A percentile compares a stretch with the other conserved stretches of the same genome.
Conservation (phyloP, 208 protist genomes). For the Zelonia costaricensis region DNA sequence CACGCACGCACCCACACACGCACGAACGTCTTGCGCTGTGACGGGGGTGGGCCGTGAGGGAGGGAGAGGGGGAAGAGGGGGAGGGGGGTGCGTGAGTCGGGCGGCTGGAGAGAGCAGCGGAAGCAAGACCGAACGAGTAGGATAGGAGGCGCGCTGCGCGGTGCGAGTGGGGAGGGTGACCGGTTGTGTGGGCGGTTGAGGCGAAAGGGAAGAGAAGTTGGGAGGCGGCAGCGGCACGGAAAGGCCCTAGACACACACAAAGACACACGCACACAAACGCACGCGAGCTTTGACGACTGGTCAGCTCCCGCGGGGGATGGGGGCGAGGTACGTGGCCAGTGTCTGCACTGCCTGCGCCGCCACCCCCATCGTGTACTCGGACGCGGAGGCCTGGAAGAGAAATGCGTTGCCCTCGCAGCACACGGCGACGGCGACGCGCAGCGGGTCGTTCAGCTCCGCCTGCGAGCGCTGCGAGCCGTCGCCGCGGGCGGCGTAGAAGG, state of each 20-base stretch:
- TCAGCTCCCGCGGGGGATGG: constrained; percentile 19
- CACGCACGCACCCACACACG: not conserved
- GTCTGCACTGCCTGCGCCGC: constrained; percentile 50
- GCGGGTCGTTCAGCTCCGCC: constrained; percentile 37
- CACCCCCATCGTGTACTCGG: constrained; percentile 29
- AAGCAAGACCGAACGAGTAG: too few species aligned
- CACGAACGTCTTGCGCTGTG: not conserved
- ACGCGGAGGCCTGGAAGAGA: constrained; percentile 54
- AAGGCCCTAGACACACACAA: not conserved
- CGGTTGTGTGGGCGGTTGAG: too few species aligned
- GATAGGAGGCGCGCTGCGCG: too few species aligned
- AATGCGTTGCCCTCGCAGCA: constrained; percentile 64
- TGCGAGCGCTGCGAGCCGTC: constrained; percentile 33
- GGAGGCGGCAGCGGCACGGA: not conserved
- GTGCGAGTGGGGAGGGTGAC: too few species aligned
- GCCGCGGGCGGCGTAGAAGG: constrained; percentile 8
- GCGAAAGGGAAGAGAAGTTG: not conserved
- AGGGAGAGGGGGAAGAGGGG: too few species aligned
- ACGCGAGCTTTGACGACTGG: not conserved
- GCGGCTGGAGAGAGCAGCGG: too few species aligned
- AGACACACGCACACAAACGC: not conserved
- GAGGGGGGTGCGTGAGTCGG: too few species aligned
- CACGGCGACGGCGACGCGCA: constrained; percentile 67
- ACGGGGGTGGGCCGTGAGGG: too few species aligned
- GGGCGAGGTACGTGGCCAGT: constrained; percentile 49